A percentile compares a stretch with the other conserved stretches of the same genome.
Evolutionary conservation across 345 rosid genomes (phyloP).

Genomic region (Camelina hispida): DNA sequence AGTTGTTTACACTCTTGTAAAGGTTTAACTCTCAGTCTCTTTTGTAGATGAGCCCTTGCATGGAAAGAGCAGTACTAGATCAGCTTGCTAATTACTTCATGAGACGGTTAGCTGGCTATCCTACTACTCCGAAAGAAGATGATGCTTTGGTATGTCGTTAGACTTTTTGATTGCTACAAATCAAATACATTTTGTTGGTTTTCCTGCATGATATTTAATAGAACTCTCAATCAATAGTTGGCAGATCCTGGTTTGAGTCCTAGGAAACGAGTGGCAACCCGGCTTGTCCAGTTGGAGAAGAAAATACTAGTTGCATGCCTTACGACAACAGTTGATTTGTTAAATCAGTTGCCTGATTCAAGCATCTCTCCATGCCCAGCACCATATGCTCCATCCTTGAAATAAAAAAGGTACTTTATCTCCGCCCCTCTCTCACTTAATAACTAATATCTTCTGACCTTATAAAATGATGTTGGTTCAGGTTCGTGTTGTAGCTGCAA

Average conservation of each 20-base stretch:
- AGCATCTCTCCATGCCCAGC: constrained; percentile 89
- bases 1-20: constrained; percentile 14
- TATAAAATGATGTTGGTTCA: constrained; percentile 24
- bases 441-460: constrained; percentile 7
- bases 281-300: constrained; percentile 88
- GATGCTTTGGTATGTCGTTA: constrained; percentile 61
- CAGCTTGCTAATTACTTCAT: constrained; percentile 86
- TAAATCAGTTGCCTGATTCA: constrained; percentile 74
- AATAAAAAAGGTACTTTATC: constrained; percentile 54
- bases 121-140: constrained; percentile 81
- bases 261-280: constrained; percentile 88
- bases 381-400: constrained; percentile 75
- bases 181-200: not conserved
- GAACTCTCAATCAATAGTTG: constrained; percentile 54
- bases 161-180: constrained; percentile 14
- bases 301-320: constrained; percentile 83
- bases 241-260: constrained; percentile 72
- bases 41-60: constrained; percentile 86
- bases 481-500: constrained; percentile 30
- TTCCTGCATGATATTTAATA: constrained; percentile 26
- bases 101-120: constrained; percentile 74
- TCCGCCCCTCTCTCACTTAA: not conserved
- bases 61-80: constrained; percentile 87
- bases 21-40: constrained; percentile 26
- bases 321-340: constrained; percentile 62